A percentile compares a stretch with the other conserved stretches of the same genome.
Evolutionary conservation across 2,329 filamentous ascomycete genomes (phyloP).

Genomic region (Colletotrichum simmondsii): DNA sequence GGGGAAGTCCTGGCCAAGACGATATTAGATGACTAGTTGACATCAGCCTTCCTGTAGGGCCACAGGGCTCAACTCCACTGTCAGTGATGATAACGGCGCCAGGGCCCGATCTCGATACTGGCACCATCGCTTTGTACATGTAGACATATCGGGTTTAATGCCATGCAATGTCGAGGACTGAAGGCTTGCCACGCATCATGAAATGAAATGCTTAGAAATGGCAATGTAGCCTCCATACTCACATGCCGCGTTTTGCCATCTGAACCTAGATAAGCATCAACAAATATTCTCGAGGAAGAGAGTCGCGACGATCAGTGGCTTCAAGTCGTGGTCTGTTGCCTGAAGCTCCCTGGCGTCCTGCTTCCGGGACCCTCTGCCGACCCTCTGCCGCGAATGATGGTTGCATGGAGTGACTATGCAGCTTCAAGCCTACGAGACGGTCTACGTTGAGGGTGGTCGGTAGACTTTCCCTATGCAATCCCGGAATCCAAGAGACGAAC

Average conservation of each 20-base stretch:
- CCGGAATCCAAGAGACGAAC: conserved; percentile 23
- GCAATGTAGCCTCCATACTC: neutral
- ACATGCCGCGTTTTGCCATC: neutral
- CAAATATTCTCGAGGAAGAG: neutral
- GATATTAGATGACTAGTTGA: neutral
- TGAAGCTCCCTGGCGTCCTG: neutral
- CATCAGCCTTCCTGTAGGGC: neutral
- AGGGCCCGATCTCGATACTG: neutral
- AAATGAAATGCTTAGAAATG: neutral
- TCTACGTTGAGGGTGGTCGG: conserved; percentile 3
- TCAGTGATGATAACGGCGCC: neutral
- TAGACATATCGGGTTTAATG: neutral
- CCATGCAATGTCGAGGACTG: neutral
- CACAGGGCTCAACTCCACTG: neutral
- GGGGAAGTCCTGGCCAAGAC: neutral
- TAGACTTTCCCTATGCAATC: conserved; percentile 8
- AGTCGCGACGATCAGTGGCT: neutral
- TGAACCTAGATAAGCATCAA: neutral
- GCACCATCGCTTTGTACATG: neutral
- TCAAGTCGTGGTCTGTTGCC: neutral
- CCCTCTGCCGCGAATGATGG: neutral
- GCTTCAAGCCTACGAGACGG: neutral
- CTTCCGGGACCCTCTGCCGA: neutral
- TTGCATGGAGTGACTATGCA: neutral
- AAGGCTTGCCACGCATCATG: neutral